phyloP scores from a whole-genome alignment of 2,329 filamentous ascomycete genomes.

The Sphaerulina musiva region DNA sequence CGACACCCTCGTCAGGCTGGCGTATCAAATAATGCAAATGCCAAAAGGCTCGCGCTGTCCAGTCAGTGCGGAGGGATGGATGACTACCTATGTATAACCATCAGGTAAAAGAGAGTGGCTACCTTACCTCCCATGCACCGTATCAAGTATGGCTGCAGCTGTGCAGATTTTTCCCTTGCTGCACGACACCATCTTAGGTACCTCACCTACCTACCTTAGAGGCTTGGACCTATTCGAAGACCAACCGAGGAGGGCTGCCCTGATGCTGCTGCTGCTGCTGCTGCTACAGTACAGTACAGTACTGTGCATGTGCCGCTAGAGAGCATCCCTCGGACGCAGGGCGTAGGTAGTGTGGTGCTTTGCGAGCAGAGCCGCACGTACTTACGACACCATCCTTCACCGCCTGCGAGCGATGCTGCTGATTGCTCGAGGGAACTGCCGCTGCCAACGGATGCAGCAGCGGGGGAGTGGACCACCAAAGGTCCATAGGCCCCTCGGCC shows the following conservation, averaged over 20 bases:
- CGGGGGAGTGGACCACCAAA: conserved; percentile 1
- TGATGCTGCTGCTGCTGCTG: too few species aligned
- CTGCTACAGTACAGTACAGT: too few species aligned
- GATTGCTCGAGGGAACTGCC: conserved; percentile 4
- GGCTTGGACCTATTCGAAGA: too few species aligned
- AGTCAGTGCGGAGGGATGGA: neutral
- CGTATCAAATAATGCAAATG: neutral
- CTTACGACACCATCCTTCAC: neutral
- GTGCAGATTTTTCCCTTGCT: too few species aligned
- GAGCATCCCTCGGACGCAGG: neutral
- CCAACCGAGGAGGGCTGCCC: too few species aligned
- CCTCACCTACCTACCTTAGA: too few species aligned
- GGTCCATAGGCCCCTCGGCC: too few species aligned
- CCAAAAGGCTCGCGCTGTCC: neutral
- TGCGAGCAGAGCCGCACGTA: conserved; percentile 4
- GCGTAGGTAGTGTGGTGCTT: neutral
- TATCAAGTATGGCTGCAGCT: too few species aligned
- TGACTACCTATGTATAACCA: too few species aligned
- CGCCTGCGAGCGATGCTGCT: conserved; percentile 6
- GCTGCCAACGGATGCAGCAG: neutral
- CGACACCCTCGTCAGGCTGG: conserved; percentile 2
- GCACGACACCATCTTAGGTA: too few species aligned
- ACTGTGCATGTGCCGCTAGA: neutral
- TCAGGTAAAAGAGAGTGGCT: too few species aligned
- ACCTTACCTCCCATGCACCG: too few species aligned